Base-by-base conservation (phyloP, 306 rosid genomes). In the Corylus heterophylla region DNA sequence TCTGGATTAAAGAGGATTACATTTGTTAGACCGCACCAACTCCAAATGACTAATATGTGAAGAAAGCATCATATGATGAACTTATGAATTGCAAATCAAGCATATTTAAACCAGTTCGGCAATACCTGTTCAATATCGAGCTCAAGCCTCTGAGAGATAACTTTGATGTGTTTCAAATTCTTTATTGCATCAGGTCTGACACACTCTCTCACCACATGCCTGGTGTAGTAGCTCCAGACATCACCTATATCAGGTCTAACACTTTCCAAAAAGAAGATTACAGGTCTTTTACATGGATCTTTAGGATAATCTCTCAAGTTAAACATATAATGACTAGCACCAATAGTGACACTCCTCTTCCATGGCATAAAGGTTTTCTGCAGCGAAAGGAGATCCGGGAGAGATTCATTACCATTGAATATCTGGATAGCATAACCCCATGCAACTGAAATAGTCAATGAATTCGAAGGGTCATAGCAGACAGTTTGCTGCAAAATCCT, bases 401-500 rank as follows among this genome's bases (percentile, higher is more conserved):
- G 92, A 82, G 90, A 88, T 61, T 75, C 85, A 62, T 89, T 93
- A 77, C 96, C 94, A 78, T 89, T 84, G 69, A 78, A 87, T 50
- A 95, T 86, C 87, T 91, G 97, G 75, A 95, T 64, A 10, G 93
- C 88, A 75, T 78, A 87, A 49, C 98, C 99, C 98, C 99, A 95
- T 8, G 96, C 85, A 78, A 95, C 87, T 2, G 98, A 91, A 82
- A 93, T 75, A 25, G 96, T 91, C 92, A 91, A 81, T 4, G 90
- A 90, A 69, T 70, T 89, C 4, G 84, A 71, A 44, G 45, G 84
- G 67, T 91, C 96, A 76, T 95, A 95, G 91, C 99, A 95, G 72
- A 91, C 93, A 58, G 87, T 84, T 81, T 89, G 97, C 81, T 93
- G 99, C 86, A 93, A 83, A 61, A 89, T 83, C 89, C 97, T 86